A percentile compares a stretch with the other conserved stretches of the same genome.
Evolutionary conservation across 1,284 basidiomycete species (phyloP).

Genomic region (Cryptococcus maquisensis): DNA sequence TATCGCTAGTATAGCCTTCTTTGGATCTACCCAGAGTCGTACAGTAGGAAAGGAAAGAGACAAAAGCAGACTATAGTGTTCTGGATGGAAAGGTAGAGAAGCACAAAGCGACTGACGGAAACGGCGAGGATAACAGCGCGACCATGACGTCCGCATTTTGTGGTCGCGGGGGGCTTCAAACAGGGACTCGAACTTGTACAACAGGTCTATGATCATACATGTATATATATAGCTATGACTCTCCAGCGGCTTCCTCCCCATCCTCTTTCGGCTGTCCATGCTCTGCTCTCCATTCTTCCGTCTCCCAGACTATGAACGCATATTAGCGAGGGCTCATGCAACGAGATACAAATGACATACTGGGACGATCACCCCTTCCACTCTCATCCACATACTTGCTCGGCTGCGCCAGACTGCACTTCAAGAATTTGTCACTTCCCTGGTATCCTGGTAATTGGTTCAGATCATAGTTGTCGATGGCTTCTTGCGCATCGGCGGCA

Average conservation of each 20-base stretch:
- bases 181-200: constrained; percentile 1
- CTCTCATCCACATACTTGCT: constrained; percentile 37
- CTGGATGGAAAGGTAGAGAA: background rate
- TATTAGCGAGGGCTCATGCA: background rate
- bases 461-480: constrained; percentile 49
- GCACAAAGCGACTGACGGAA: background rate
- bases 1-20: background rate
- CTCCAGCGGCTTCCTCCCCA: constrained; percentile 7
- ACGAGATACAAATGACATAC: constrained; percentile 26
- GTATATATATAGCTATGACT: constrained; percentile 2
- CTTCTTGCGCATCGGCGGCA: constrained; percentile 46
- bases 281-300: constrained; percentile 45
- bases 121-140: background rate
- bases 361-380: constrained; percentile 33
- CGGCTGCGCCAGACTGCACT: constrained; percentile 44
- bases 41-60: background rate
- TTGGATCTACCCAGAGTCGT: background rate
- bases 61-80: background rate
- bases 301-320: constrained; percentile 40
- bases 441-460: constrained; percentile 45
- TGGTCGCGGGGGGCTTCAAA: too few relatives aligned
- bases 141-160: too few relatives aligned
- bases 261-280: constrained; percentile 31
- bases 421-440: constrained; percentile 44
- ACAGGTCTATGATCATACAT: constrained; percentile 9